A percentile compares a stretch with the other conserved stretches of the same genome.
Evolutionary conservation across 768 basidiomycete species (phyloP).

Genomic region (Hydnum rufescens): DNA sequence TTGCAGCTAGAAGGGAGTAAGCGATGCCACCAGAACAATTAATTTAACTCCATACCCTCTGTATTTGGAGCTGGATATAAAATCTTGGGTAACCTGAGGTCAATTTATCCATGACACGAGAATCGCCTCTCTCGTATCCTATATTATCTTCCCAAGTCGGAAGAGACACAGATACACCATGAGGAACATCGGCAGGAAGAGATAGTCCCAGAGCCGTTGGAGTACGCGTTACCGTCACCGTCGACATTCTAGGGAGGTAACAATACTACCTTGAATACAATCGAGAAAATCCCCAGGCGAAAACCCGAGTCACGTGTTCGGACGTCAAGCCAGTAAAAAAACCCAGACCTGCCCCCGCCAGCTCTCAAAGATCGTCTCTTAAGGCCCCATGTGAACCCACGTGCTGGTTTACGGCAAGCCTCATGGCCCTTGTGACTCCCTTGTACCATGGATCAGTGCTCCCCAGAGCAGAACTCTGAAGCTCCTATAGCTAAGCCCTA

Average conservation of each 20-base stretch:
- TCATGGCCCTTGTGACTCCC: no score
- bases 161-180: conserved; percentile 88
- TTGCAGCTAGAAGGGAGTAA: conserved; percentile 38
- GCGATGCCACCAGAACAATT: neutral
- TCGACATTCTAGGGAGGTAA: neutral
- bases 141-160: conserved; percentile 86
- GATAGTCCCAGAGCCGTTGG: conserved; percentile 7
- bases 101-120: conserved; percentile 61
- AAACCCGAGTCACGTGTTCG: no score
- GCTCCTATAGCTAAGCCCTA: no score
- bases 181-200: conserved; percentile 27
- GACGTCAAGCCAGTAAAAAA: no score
- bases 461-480: no score
- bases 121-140: conserved; percentile 77
- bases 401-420: no score
- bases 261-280: no score
- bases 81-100: conserved; percentile 86
- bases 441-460: no score
- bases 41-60: conserved; percentile 39
- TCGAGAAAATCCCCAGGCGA: no score
- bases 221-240: neutral
- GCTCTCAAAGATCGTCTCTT: no score
- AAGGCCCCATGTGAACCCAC: no score
- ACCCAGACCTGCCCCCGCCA: no score
- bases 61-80: conserved; percentile 73